Evolutionary conservation across 2,329 filamentous ascomycete genomes (phyloP).

Genomic region (Hansfordia pulvinata): DNA sequence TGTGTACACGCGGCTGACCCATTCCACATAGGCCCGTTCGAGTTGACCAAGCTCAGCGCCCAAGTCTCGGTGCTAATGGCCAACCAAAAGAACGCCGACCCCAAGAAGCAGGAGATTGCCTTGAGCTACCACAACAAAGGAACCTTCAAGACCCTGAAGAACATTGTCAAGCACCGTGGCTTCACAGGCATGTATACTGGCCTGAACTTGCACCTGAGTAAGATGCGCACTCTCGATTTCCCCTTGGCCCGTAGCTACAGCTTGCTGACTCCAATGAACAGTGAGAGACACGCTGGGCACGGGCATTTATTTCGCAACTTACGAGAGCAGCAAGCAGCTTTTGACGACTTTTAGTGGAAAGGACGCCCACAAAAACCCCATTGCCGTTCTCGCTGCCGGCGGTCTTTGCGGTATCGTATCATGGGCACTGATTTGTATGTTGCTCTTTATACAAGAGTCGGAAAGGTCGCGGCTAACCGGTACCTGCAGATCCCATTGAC

Average conservation of each 20-base stretch:
- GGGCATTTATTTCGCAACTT: conserved; percentile 78
- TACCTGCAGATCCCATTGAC: conserved; percentile 51
- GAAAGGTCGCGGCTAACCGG: conserved; percentile 3
- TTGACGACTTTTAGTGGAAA: conserved; percentile 62
- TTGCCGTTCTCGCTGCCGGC: conserved; percentile 65
- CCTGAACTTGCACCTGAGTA: conserved; percentile 65
- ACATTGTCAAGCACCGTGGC: conserved; percentile 64
- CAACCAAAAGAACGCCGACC: conserved; percentile 31
- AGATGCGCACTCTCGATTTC: conserved; percentile 25
- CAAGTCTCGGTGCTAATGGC: conserved; percentile 73
- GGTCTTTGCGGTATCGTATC: conserved; percentile 73
- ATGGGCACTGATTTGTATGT: conserved; percentile 63
- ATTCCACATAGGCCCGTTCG: conserved; percentile 61
- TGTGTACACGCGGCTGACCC: neutral
- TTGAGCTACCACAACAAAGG: conserved; percentile 67
- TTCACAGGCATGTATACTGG: conserved; percentile 66
- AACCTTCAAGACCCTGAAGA: conserved; percentile 61
- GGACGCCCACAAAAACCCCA: conserved; percentile 61
- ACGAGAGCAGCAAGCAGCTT: conserved; percentile 75
- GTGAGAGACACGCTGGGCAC: conserved; percentile 77
- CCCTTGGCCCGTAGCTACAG: no score
- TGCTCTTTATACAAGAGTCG: neutral
- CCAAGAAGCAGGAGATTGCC: conserved; percentile 43
- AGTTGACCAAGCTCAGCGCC: conserved; percentile 78
- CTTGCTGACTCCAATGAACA: no score